Evolutionary conservation across 2,329 filamentous ascomycete species (phyloP), one percentile per base, ranked within the genome.

Genomic region (Bisporella sp.): DNA sequence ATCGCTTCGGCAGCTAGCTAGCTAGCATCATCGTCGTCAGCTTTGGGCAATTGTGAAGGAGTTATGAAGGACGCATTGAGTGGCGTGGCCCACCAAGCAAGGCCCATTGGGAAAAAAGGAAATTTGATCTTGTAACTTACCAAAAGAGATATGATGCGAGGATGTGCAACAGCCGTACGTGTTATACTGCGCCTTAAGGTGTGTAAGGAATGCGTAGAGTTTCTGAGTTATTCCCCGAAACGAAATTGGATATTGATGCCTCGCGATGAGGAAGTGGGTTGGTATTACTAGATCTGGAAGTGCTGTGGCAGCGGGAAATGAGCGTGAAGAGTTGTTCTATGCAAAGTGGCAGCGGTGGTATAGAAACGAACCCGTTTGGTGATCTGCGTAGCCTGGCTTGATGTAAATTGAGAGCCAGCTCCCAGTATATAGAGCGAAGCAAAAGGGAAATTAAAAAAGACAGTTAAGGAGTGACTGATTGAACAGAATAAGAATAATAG

Each of bases 381-480:
- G 62, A 63, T 65, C 59, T 55, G 56, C 61, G 62, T 56, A 56
- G 59, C 59, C 61, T 58, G 62, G 62, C 67, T 70, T 67, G 64
- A 64, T 65, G 68, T 67, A 67, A 67, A 68, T 37, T 75, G 73
- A 78, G 75, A 76, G 70, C 76, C 75, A 76, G 75, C 75, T 78
- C 74, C 70, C 72, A 73, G 72, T 68, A 64, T 72, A 73, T 72
- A 72, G 68, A 69, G 65, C 66, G 68, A 64, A 66, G 63, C 9
- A 58, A 65, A 66, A 70, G 65, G 65, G 64, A 67, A 66, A 67
- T 68, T 70, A 69, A 68, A 65, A 69, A 65, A 61, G 55, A 55
- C 52, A 58, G 54, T 66, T 73, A 77, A 75, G 71, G 74, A 78
- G 72, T 65, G 75, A 76, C 73, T 76, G 68, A 68, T 66, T 67